A percentile compares a stretch with the other conserved stretches of the same genome.
These are phyloP conservation scores for Atkinsonella hypoxylon DNA, from an alignment of 2,329 filamentous ascomycete species.

Conservation along the genomic window DNA sequence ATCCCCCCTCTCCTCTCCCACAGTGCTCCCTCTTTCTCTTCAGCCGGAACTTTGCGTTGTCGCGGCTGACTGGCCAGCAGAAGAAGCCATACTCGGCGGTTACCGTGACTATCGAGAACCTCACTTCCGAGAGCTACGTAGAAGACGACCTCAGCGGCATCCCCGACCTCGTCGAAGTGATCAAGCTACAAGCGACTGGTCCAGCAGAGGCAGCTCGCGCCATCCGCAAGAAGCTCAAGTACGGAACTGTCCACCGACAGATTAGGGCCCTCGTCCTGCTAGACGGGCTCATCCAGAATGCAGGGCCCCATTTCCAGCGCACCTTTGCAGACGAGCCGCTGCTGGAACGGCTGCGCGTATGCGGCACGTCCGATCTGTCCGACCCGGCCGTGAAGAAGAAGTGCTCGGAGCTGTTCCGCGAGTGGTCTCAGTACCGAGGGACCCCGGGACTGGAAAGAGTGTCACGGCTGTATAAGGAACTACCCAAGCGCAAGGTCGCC, in stretches of 20 bases:
- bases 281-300: conserved; percentile 90
- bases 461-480: conserved; percentile 60
- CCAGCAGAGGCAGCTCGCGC: conserved; percentile 83
- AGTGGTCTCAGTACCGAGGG: conserved; percentile 80
- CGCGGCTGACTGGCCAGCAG: conserved; percentile 10
- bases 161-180: conserved; percentile 86
- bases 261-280: conserved; percentile 78
- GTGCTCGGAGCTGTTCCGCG: conserved; percentile 72
- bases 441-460: conserved; percentile 71
- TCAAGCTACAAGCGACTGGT: conserved; percentile 77
- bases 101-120: conserved; percentile 79
- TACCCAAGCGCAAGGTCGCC: conserved; percentile 56
- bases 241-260: conserved; percentile 88
- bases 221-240: conserved; percentile 96
- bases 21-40: too few species aligned
- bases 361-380: conserved; percentile 73
- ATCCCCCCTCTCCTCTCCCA: too few species aligned
- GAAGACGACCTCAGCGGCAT: conserved; percentile 88
- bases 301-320: conserved; percentile 74
- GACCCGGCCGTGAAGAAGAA: conserved; percentile 81
- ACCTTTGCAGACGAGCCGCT: conserved; percentile 83
- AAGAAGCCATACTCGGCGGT: conserved; percentile 84
- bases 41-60: too few species aligned
- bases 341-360: conserved; percentile 79
- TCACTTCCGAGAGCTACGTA: conserved; percentile 81